Percentiles rank a stretch among this genome's conserved stretches.
Conservation (phyloP, 1,284 basidiomycete genomes). For the Trametes pubescens region DNA sequence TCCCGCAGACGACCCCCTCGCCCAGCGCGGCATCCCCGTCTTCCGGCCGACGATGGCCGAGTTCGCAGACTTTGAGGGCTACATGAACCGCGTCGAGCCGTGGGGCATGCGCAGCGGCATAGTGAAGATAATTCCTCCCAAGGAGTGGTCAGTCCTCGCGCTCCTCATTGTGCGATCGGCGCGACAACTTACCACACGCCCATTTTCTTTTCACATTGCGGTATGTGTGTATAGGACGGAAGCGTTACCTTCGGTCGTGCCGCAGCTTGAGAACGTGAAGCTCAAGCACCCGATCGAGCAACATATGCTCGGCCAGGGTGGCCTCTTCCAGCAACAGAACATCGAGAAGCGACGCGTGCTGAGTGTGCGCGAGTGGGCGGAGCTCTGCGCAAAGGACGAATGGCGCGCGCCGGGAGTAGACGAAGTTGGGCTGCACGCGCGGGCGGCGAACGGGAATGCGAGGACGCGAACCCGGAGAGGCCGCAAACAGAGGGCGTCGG, state of each 20-base stretch:
- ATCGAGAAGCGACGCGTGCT: conserved; percentile 87
- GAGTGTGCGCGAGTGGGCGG: conserved; percentile 88
- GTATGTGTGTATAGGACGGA: conserved; percentile 63
- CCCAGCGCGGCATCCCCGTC: conserved; percentile 89
- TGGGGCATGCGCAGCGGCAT: conserved; percentile 93
- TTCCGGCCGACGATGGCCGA: conserved; percentile 92
- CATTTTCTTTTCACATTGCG: not conserved
- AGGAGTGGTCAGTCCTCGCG: conserved; percentile 79
- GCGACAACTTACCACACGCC: conserved; percentile 12
- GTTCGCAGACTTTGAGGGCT: conserved; percentile 88
- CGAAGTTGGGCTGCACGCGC: conserved; percentile 66
- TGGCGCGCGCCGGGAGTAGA: conserved; percentile 73
- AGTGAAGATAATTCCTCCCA: conserved; percentile 92
- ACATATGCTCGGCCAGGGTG: conserved; percentile 85
- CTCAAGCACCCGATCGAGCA: conserved; percentile 92
- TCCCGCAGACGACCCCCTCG: conserved; percentile 86
- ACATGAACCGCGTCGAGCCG: conserved; percentile 84
- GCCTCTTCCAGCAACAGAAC: conserved; percentile 92
- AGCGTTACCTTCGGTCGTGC: conserved; percentile 71
- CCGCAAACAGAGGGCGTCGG: conserved; percentile 42
- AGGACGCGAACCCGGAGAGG: conserved; percentile 38
- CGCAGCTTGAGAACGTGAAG: conserved; percentile 75
- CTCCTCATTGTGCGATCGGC: conserved; percentile 7
- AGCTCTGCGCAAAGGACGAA: conserved; percentile 78
- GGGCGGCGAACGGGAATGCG: conserved; percentile 43